A percentile compares a stretch with the other conserved stretches of the same genome.
phyloP scores from a whole-genome alignment of 1,284 basidiomycete species.

The Malassezia dermatis region DNA sequence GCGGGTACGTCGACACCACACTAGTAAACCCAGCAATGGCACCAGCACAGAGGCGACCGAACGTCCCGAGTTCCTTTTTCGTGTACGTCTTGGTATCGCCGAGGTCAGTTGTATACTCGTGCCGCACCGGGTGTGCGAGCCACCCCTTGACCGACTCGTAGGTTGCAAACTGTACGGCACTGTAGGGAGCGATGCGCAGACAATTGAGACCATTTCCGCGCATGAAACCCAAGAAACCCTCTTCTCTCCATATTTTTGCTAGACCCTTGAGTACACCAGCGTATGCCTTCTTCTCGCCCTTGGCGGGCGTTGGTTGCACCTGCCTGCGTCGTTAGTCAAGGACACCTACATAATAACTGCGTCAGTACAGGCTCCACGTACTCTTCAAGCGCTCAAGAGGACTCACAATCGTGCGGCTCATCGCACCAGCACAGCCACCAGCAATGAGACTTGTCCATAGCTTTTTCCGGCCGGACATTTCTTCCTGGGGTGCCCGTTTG shows the following conservation, averaged over 20 bases:
- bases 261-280: conserved; percentile 38
- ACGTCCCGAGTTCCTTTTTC: conserved; percentile 8
- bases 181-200: conserved; percentile 65
- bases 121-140: neutral
- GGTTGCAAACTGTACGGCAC: conserved; percentile 83
- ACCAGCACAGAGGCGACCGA: conserved; percentile 62
- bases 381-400: conserved; percentile 82
- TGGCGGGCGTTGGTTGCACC: conserved; percentile 28
- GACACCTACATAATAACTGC: conserved; percentile 67
- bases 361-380: conserved; percentile 3
- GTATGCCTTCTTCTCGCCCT: conserved; percentile 30
- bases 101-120: neutral
- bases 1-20: conserved; percentile 80
- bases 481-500: neutral
- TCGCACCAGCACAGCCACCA: conserved; percentile 56
- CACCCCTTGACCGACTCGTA: conserved; percentile 64
- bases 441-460: conserved; percentile 53
- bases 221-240: conserved; percentile 85
- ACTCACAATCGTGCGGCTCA: conserved; percentile 79
- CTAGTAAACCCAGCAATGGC: conserved; percentile 82
- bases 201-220: conserved; percentile 77
- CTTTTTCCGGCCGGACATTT: neutral
- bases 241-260: conserved; percentile 70
- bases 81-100: neutral
- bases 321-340: conserved; percentile 19